Conservation (phyloP, 2,329 filamentous ascomycete species). For the Hirsutella thompsonii region DNA sequence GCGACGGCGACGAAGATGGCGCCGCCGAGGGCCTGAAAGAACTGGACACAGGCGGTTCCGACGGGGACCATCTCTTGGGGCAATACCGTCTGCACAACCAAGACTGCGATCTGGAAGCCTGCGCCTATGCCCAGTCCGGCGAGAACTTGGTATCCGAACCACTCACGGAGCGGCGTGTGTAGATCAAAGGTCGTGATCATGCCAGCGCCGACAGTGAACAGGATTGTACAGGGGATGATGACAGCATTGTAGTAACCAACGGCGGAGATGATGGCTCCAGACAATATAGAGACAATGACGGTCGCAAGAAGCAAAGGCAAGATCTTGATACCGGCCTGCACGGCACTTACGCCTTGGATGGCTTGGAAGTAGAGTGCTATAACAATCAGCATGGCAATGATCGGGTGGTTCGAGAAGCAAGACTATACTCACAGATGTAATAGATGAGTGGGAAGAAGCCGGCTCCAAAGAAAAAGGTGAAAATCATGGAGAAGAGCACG, state of each 20-base stretch:
- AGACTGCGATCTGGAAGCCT: slow-evolving; percentile 33
- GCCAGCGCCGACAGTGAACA: slow-evolving; percentile 34
- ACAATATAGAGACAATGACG: slow-evolving; percentile 31
- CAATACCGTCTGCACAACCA: slow-evolving; percentile 40
- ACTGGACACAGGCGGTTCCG: slow-evolving; percentile 38
- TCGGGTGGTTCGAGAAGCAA: slow-evolving; percentile 5
- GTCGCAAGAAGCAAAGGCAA: slow-evolving; percentile 38
- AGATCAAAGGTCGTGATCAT: slow-evolving; percentile 40
- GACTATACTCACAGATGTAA: slow-evolving; percentile 30
- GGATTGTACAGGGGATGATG: slow-evolving; percentile 27
- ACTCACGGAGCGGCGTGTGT: slow-evolving; percentile 30
- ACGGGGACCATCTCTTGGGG: slow-evolving; percentile 34
- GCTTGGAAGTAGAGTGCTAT: slow-evolving; percentile 40
- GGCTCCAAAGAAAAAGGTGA: slow-evolving; percentile 35
- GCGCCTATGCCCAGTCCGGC: slow-evolving; percentile 39
- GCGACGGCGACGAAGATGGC: slow-evolving; percentile 52
- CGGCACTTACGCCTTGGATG: slow-evolving; percentile 36
- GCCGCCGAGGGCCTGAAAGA: slow-evolving; percentile 54
- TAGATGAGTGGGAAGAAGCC: slow-evolving; percentile 40
- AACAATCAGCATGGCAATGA: no score
- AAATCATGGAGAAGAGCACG: slow-evolving; percentile 26
- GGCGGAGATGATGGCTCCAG: slow-evolving; percentile 27
- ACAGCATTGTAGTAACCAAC: slow-evolving; percentile 28
- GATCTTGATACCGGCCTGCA: slow-evolving; percentile 41
- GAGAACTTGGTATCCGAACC: slow-evolving; percentile 47